A percentile compares a stretch with the other conserved stretches of the same genome.
These are phyloP conservation scores for Actinidia polygama DNA, from an alignment of 179 eudicot genomes.

Conservation along the genomic window DNA sequence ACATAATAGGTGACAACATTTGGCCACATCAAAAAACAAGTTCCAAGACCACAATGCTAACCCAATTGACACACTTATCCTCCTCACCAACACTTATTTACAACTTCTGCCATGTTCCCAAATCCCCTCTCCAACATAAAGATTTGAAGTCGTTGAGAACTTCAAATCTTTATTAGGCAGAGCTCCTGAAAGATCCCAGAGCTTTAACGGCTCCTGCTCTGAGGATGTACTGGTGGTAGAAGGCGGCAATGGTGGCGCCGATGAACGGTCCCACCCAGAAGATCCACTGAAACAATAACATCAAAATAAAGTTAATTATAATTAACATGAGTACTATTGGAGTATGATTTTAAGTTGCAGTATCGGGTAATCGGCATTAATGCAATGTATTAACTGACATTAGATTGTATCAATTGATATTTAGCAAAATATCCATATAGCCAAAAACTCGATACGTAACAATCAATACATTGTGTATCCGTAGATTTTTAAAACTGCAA, in stretches of 20 bases:
- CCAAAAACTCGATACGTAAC: too few species aligned
- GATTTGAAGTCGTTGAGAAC: neutral
- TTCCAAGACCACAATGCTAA: neutral
- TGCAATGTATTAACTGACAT: too few species aligned
- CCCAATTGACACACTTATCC: neutral
- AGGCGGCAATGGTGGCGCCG: conserved; percentile 23
- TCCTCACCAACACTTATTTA: conserved; percentile 1
- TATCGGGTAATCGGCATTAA: too few species aligned
- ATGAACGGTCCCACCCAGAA: conserved; percentile 26
- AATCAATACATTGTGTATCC: too few species aligned
- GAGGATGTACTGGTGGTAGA: conserved; percentile 19
- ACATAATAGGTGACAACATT: neutral
- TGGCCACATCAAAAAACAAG: neutral
- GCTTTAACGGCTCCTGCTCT: conserved; percentile 21
- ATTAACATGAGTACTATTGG: too few species aligned
- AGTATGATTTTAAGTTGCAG: too few species aligned
- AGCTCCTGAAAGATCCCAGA: conserved; percentile 19
- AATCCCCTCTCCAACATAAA: neutral
- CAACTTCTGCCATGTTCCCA: neutral
- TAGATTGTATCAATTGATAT: too few species aligned
- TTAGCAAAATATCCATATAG: too few species aligned
- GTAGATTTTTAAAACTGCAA: too few species aligned
- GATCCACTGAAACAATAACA: conserved; percentile 16
- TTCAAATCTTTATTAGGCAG: neutral
- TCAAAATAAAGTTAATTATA: neutral